Base-by-base conservation (phyloP, 164 flowering plant species). In the Annona cherimola region DNA sequence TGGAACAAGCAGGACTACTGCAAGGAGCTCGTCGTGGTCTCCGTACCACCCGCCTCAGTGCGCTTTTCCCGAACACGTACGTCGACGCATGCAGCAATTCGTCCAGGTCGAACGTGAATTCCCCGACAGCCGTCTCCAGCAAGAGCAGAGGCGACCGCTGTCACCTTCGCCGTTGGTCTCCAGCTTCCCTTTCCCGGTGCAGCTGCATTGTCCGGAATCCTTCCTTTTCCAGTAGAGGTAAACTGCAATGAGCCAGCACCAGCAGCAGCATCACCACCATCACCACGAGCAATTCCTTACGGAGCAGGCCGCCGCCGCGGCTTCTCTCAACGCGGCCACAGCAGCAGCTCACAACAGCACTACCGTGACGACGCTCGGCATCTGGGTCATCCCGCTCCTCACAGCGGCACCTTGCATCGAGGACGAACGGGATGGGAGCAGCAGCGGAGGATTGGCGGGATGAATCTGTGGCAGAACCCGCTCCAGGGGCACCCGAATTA, bases 371-470 rank as follows among this genome's bases (percentile, higher is more conserved):
- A 80, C 86, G 0, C 81, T 77, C 39, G 85, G 80, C 55, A 73
- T 83, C 2, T 90, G 91, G 0, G 88, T 90, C 5, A 83, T 92
- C 42, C 95, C 97, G 14, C 85, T 89, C 11, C 84, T 88, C 42
- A 71, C 90, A 0, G 77, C 91, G 4, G 42, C 83, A 4, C 86
- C 86, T 12, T 77, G 85, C 64, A 70, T 79, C 14, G 67, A 71
- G 3, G 50, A 43, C 3, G 50, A 66, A 9, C 20, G 5, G 75
- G 69, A 62, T 18, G 59, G n/a, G 14, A 54, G 7, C 1, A 39
- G 5, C 43, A 45, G 35, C 65, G 69, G 26, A 43, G 66, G 9
- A 70, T 75, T 9, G 67, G 83, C 3, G 82, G 83, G 66, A 76
- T 84, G 55, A 84, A 78, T 54, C 67, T 84, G 0, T 85, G 88